A percentile compares a stretch with the other conserved stretches of the same genome.
Conservation (phyloP, 169 alveolate species). For the Babesia bigemina region DNA sequence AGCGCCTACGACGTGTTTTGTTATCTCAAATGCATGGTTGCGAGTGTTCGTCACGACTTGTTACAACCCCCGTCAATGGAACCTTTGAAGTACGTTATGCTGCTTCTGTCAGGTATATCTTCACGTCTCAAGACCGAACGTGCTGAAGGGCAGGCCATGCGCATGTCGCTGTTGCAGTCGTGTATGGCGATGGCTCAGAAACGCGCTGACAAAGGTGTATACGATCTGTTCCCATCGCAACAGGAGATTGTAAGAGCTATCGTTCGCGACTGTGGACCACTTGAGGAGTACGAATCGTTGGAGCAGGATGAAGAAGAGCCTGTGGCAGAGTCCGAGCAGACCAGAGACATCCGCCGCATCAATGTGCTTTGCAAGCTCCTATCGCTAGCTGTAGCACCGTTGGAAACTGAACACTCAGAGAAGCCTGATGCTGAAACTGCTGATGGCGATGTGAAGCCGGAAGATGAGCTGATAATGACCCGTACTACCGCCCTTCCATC, state of each 20-base stretch:
- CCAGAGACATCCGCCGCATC: slow-evolving; percentile 13
- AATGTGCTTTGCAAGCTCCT: slow-evolving; percentile 1
- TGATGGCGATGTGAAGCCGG: background rate
- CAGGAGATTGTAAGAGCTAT: slow-evolving; percentile 30
- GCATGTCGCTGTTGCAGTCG: slow-evolving; percentile 34
- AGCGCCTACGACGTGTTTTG: slow-evolving; percentile 17
- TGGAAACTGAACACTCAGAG: background rate
- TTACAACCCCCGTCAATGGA: slow-evolving; percentile 25
- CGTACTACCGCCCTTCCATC: background rate
- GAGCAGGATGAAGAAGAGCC: slow-evolving; percentile 24
- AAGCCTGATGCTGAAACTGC: background rate
- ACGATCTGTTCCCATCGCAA: slow-evolving; percentile 38
- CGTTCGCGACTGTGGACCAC: slow-evolving; percentile 19
- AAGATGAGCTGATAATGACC: background rate
- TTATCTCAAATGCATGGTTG: slow-evolving; percentile 17
- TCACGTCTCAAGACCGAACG: slow-evolving; percentile 34
- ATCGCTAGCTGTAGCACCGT: background rate
- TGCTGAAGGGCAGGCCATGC: slow-evolving; percentile 28
- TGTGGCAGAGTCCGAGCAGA: slow-evolving; percentile 25
- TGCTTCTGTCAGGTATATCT: slow-evolving; percentile 26
- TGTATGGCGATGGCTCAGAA: slow-evolving; percentile 42
- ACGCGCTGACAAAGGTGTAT: slow-evolving; percentile 27
- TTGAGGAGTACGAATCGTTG: slow-evolving; percentile 26
- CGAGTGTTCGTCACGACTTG: slow-evolving; percentile 9
- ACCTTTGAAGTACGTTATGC: slow-evolving; percentile 34